phyloP scores from a whole-genome alignment of 2,329 filamentous ascomycete genomes.

The Neurospora sp. region DNA sequence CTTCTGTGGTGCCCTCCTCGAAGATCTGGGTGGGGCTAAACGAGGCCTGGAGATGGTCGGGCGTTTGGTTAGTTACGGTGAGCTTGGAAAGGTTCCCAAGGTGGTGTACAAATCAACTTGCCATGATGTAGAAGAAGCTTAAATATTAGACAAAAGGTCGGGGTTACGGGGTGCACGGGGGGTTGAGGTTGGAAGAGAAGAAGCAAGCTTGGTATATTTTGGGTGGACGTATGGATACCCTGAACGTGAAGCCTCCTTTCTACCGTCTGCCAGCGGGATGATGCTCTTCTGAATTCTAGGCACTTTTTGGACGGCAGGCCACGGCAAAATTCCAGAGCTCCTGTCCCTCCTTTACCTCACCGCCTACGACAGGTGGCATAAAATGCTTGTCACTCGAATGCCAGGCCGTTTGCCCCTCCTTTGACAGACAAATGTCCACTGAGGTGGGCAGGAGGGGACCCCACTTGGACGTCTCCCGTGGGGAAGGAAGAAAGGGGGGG shows the following conservation, averaged over 20 bases:
- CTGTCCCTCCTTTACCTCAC: conserved; percentile 8
- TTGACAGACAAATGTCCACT: background rate
- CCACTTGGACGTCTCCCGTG: background rate
- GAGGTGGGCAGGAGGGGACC: background rate
- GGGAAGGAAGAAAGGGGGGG: background rate
- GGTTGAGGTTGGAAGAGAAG: background rate
- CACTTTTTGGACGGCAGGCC: conserved; percentile 16
- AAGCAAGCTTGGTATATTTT: background rate
- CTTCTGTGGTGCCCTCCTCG: conserved; percentile 89
- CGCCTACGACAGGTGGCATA: conserved; percentile 13
- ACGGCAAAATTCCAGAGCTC: conserved; percentile 18
- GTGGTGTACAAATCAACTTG: background rate
- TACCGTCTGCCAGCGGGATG: background rate
- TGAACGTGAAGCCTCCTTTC: background rate
- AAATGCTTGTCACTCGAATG: background rate
- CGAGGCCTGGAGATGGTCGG: conserved; percentile 32
- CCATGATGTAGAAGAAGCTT: background rate
- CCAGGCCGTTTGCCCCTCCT: background rate
- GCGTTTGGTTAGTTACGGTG: conserved; percentile 4
- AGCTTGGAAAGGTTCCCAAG: background rate
- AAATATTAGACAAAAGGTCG: background rate
- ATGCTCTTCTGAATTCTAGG: background rate
- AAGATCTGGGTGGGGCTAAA: conserved; percentile 96
- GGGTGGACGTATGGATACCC: background rate
- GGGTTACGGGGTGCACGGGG: background rate